Conservation (phyloP, 331 rosid species). For the Telfairia occidentalis region DNA sequence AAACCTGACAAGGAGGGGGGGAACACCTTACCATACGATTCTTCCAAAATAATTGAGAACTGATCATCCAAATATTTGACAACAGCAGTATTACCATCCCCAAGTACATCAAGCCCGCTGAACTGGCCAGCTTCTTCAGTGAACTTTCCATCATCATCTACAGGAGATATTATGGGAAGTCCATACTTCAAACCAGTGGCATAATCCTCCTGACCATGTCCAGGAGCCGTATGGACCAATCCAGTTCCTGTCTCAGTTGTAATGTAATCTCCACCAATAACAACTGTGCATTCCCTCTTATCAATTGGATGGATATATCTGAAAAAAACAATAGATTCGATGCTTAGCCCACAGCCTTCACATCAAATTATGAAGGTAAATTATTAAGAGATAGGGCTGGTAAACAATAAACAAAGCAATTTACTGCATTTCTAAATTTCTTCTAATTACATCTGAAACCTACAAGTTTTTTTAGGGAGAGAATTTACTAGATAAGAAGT, state of each 20-base stretch:
- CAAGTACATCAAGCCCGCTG: conserved; percentile 88
- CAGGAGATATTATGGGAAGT: conserved; percentile 76
- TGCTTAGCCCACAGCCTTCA: conserved; percentile 8
- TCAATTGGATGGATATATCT: conserved; percentile 79
- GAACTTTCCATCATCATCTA: conserved; percentile 78
- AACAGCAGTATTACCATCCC: conserved; percentile 77
- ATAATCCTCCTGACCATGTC: conserved; percentile 98
- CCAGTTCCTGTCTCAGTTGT: conserved; percentile 96
- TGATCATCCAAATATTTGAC: conserved; percentile 72
- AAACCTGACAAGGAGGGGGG: neutral
- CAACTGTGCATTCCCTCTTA: conserved; percentile 64
- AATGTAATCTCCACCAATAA: conserved; percentile 91
- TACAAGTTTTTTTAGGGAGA: conserved; percentile 37
- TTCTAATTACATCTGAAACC: conserved; percentile 27
- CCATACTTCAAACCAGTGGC: conserved; percentile 90
- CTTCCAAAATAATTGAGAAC: conserved; percentile 74
- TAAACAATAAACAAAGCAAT: neutral
- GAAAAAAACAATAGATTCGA: conserved; percentile 19
- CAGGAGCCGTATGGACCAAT: conserved; percentile 98
- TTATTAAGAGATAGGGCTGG: conserved; percentile 1
- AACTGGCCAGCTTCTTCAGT: conserved; percentile 91
- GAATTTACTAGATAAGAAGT: neutral
- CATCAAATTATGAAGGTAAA: neutral
- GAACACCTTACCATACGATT: conserved; percentile 53
- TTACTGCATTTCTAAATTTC: neutral